Base-by-base conservation (phyloP, 257 asterid genomes). In the Ehretia macrophylla region DNA sequence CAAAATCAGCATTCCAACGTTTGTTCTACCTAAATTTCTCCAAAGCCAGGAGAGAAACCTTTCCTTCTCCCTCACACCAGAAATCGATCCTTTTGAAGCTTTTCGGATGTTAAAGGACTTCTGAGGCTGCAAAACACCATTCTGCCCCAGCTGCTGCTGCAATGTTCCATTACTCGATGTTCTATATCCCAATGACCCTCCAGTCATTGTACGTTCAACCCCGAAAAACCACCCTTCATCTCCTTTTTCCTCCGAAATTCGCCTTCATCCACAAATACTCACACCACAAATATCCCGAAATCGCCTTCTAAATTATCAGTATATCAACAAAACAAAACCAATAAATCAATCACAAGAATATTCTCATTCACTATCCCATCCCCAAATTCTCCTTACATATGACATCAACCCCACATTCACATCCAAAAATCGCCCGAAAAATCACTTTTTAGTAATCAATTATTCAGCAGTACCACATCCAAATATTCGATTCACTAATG, bases 161-260 rank as follows among this genome's bases (percentile, higher is more conserved):
- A 88, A 74, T 42, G 95, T 80, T 70, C 90, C 96, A 69, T 77
- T 78, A 77, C 95, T 92, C 72, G 74, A 80, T 59, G 77, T 67
- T 72, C 98, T 81, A 66, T 72, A 63, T 48, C 91, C 95, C 86
- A 79, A 76, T 82, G 95, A 79, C 88, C 70, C 82, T 72, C 90
- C 83, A 82, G 81, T 92, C 98, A 92, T 88, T 84, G 86, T 81
- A 76, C 83, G 79, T 81, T 86, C 77, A 70, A 65, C 76, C 75
- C 84, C 79, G 64, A 64, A 74, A 68, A 58, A 45, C 66, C 75
- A 72, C 59, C 69, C 81, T 62, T 88, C 96, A 85, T 87, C 86
- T 82, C 87, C 74, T 78, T 76, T 72, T 74, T 58, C 78, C 78
- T 68, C 70, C 82, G 63, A 66, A 51, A 58, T 71, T 56, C 60